Base-by-base conservation (phyloP, 2,329 filamentous ascomycete genomes). In the Ophiobolus disseminans region DNA sequence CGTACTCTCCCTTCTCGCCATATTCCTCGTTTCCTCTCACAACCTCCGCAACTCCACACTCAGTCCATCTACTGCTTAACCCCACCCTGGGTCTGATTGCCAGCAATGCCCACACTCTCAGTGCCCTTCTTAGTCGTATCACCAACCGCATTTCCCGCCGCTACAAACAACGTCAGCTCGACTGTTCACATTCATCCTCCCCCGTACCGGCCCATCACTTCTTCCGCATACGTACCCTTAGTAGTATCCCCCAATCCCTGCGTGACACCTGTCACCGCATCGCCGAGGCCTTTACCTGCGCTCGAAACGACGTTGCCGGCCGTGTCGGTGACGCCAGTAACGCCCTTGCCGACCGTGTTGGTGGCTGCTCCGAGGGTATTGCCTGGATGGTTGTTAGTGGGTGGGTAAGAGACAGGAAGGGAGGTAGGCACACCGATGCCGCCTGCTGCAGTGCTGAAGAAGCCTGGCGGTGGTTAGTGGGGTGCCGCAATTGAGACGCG, bases 201-300 rank as follows among this genome's bases (percentile, higher is more conserved):
- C 2, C 30, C 17, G 17, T n/a, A 1, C 23, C 23, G 2, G 8
- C 22, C n/a, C 31, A 28, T 9, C 14, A 8, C 8, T 10, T n/a
- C 21, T 10, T 7, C 8, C 13, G 9, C 17, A 5, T 10, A 54
- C 63, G 8, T 50, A 68, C 67, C 62, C 38, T 72, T 72, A 0
- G 65, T 71, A 2, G 68, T 73, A 45, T 74, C 70, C 0, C 70
- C 70, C 14, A 70, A 14, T 0, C 69, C 70, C 37, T 62, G 50
- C 6, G 68, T 72, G 5, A 73, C 56, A 0, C 70, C 70, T 7
- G 61, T 60, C 20, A 74, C 62, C 1, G 67, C 69, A 50, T 74
- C 66, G 0, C 71, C 70, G 0, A 73, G 52, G 2, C 71, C 70
- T 47, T 72, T 72, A 0, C 70, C 70, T 8, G 68, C 53, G 4